Conservation (phyloP, 257 asterid genomes). For the Nemophila menziesii region DNA sequence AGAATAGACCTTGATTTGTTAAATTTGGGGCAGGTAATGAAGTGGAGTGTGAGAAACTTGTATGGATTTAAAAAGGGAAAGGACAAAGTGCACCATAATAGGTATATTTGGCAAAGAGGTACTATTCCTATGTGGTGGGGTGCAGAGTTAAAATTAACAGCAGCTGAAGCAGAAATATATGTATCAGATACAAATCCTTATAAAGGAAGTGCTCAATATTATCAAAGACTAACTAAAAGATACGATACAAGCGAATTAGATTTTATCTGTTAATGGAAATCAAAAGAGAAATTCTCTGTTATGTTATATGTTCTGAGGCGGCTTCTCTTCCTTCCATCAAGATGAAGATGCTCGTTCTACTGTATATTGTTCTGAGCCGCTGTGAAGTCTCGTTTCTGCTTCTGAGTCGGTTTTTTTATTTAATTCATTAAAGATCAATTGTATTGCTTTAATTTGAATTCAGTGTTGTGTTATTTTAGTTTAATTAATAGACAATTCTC, state of each 20-base stretch:
- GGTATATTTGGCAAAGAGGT: slow-evolving; percentile 95
- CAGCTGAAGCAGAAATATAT: slow-evolving; percentile 98
- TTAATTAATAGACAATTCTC: too few species aligned
- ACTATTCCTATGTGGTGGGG: slow-evolving; percentile 99
- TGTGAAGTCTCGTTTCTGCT: too few species aligned
- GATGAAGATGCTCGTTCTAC: too few species aligned
- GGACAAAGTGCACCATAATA: slow-evolving; percentile 84
- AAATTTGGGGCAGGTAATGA: slow-evolving; percentile 94
- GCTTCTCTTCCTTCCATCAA: too few species aligned
- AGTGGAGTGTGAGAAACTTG: slow-evolving; percentile 96
- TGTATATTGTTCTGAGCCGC: too few species aligned
- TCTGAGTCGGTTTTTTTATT: too few species aligned
- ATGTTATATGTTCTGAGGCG: too few species aligned
- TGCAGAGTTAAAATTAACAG: slow-evolving; percentile 90
- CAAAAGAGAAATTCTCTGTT: slow-evolving; percentile 67
- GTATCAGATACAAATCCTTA: slow-evolving; percentile 84
- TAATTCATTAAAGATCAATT: too few species aligned
- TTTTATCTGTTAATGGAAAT: slow-evolving; percentile 45
- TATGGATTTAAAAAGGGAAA: slow-evolving; percentile 73
- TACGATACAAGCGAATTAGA: slow-evolving; percentile 71
- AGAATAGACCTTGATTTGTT: too few species aligned
- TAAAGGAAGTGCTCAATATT: slow-evolving; percentile 81
- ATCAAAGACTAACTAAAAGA: slow-evolving; percentile 84
- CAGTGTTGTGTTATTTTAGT: too few species aligned
- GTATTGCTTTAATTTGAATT: too few species aligned